Conservation (phyloP, 768 basidiomycete species). For the Asterophora parasitica region DNA sequence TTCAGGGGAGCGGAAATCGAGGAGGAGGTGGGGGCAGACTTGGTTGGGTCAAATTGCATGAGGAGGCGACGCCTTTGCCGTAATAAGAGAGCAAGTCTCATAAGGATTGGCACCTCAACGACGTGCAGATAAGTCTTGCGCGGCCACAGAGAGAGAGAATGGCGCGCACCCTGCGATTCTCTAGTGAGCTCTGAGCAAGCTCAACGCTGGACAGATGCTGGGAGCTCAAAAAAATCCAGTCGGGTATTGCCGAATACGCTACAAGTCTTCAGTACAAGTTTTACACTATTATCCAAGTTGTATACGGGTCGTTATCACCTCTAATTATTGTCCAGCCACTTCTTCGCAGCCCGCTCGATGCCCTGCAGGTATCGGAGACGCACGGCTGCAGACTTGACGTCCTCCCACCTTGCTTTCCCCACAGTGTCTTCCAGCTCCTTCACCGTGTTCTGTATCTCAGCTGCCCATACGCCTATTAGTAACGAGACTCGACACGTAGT, state of each 20-base stretch:
- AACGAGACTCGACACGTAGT: neutral
- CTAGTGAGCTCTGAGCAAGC: neutral
- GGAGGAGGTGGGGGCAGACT: constrained; percentile 21
- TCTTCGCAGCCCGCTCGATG: constrained; percentile 49
- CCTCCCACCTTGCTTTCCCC: constrained; percentile 46
- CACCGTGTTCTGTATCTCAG: constrained; percentile 43
- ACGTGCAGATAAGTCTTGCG: neutral
- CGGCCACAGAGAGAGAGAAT: neutral
- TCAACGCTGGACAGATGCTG: neutral
- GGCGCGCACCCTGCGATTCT: neutral
- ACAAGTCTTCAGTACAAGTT: too few species aligned
- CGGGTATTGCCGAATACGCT: constrained; percentile 7
- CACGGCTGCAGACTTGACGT: constrained; percentile 55
- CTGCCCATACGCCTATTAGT: constrained; percentile 30
- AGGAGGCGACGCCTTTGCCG: constrained; percentile 50
- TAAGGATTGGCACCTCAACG: constrained; percentile 25
- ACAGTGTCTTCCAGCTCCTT: constrained; percentile 46
- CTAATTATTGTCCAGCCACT: constrained; percentile 28
- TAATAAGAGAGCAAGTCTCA: constrained; percentile 47
- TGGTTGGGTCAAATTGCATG: constrained; percentile 51
- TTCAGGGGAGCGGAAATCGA: constrained; percentile 29
- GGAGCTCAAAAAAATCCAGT: constrained; percentile 2
- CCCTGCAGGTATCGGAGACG: constrained; percentile 71
- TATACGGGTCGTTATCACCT: too few species aligned
- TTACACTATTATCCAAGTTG: too few species aligned